phyloP scores from a whole-genome alignment of 768 basidiomycete genomes.

The Punctularia strigosozonata region DNA sequence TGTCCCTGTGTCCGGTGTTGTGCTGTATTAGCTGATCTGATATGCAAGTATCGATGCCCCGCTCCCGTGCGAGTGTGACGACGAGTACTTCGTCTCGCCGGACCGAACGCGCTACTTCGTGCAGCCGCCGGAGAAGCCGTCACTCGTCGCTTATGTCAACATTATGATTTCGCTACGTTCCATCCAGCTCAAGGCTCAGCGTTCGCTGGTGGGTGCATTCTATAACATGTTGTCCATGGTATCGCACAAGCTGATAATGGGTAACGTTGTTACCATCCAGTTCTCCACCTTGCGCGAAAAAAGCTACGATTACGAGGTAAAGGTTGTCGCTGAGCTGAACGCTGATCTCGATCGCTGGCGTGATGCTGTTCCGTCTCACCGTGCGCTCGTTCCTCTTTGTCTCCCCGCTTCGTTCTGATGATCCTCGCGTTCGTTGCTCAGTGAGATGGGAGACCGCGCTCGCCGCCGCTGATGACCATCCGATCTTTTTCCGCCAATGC shows the following conservation, averaged over 20 bases:
- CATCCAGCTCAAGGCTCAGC: conserved; percentile 59
- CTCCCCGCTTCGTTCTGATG: too few species aligned
- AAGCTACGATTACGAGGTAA: conserved; percentile 38
- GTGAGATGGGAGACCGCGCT: too few species aligned
- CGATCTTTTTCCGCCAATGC: too few species aligned
- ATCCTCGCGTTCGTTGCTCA: too few species aligned
- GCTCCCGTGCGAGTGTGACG: conserved; percentile 70
- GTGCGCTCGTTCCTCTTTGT: too few species aligned
- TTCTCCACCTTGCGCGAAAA: conserved; percentile 42
- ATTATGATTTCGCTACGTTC: too few species aligned
- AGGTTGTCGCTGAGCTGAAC: conserved; percentile 57
- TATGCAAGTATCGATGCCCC: conserved; percentile 57
- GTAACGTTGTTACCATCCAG: too few species aligned
- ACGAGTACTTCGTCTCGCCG: conserved; percentile 59
- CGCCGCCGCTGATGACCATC: too few species aligned
- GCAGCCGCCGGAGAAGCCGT: conserved; percentile 54
- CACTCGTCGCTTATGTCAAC: conserved; percentile 49
- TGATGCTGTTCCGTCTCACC: conserved; percentile 52
- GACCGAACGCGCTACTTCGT: conserved; percentile 47
- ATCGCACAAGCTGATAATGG: not conserved
- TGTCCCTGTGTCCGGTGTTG: too few species aligned
- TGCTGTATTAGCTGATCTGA: too few species aligned
- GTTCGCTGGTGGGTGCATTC: conserved; percentile 57
- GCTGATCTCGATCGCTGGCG: conserved; percentile 63
- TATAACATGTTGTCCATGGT: conserved; percentile 19